A percentile compares a stretch with the other conserved stretches of the same genome.
These are phyloP conservation scores for Phycomyces blakesleeanus DNA, from an alignment of 192 early-diverging fungal genomes.

Conservation along the genomic window DNA sequence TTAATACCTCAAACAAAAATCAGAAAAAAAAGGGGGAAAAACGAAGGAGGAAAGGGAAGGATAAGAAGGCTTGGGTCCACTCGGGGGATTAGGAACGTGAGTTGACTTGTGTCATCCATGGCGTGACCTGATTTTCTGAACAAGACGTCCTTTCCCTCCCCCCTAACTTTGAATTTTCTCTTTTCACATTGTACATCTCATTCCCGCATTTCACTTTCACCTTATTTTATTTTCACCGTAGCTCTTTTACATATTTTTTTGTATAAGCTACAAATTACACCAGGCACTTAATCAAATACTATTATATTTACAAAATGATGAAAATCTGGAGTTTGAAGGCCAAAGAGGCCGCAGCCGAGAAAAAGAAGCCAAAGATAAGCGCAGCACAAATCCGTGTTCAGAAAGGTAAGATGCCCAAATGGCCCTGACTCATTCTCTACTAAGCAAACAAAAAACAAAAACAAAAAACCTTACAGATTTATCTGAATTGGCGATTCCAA, in stretches of 20 bases:
- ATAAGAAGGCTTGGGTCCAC: too few species aligned
- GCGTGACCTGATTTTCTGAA: too few species aligned
- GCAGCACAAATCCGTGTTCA: slow-evolving; percentile 89
- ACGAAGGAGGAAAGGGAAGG: too few species aligned
- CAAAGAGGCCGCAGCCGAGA: slow-evolving; percentile 66
- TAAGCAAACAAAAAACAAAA: neutral
- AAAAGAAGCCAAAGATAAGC: slow-evolving; percentile 73
- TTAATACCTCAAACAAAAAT: too few species aligned
- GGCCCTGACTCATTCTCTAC: too few species aligned
- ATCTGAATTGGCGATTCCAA: slow-evolving; percentile 73
- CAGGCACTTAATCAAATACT: neutral
- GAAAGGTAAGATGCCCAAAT: slow-evolving; percentile 77
- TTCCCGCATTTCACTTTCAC: neutral
- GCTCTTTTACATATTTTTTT: too few species aligned
- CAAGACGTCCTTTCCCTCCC: too few species aligned
- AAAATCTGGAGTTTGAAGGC: slow-evolving; percentile 91
- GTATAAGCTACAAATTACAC: neutral
- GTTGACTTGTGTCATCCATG: too few species aligned
- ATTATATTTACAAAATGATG: slow-evolving; percentile 52
- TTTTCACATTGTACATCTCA: too few species aligned
- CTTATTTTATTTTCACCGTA: neutral
- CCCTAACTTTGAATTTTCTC: too few species aligned
- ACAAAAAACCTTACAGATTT: slow-evolving; percentile 56
- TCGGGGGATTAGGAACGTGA: too few species aligned
- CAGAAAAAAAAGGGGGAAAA: too few species aligned